Base-by-base conservation (phyloP, 345 rosid species). In the Kandelia obovata region DNA sequence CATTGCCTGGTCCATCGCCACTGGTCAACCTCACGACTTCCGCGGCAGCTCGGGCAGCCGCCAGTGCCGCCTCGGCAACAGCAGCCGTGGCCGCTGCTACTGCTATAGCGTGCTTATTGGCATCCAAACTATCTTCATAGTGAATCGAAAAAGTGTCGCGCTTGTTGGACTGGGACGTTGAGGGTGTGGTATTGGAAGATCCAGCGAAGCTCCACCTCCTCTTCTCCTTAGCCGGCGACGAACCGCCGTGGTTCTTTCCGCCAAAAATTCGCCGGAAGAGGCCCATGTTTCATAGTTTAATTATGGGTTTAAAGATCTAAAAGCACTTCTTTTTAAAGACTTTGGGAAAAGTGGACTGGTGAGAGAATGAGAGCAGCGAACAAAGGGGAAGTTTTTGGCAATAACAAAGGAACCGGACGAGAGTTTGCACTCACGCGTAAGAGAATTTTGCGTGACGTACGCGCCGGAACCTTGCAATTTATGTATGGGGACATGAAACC, bases 241-340 rank as follows among this genome's bases (percentile, higher is more conserved):
- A 26, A 1, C 77, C 57, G 2, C 73, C 70, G 5, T 80, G 39
- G 69, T 73, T 86, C 63, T 73, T 87, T 68, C 74, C 53, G 55
- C 97, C 88, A 64, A 93, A 93, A 30, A 93, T 83, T 80, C 90
- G 79, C 70, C 90, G 88, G 75, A 93, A 75, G 35, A 91, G 76
- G 28, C 98, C 97, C 98, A 93, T 85, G 49, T 74, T 62, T 82
- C 90, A 83, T 83, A 46, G 59, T 37, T 39, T 58, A 39, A 26
- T 23, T 10, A 23, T 3, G 26, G 6, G 13, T 1, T 55, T 55
- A 1, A 26, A 26, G 58, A 6, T 26, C 25, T 7, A 2, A 55
- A 23, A 55, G 28, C 15, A 8, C 10, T 9, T 23, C 28, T 23
- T 23, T 55, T 8, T 4, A 23, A 26, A 8, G 28, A 7, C 37